Evolutionary conservation across 441 rosid species (phyloP), one percentile per base, ranked within the genome.

Genomic region (Iberis amara): DNA sequence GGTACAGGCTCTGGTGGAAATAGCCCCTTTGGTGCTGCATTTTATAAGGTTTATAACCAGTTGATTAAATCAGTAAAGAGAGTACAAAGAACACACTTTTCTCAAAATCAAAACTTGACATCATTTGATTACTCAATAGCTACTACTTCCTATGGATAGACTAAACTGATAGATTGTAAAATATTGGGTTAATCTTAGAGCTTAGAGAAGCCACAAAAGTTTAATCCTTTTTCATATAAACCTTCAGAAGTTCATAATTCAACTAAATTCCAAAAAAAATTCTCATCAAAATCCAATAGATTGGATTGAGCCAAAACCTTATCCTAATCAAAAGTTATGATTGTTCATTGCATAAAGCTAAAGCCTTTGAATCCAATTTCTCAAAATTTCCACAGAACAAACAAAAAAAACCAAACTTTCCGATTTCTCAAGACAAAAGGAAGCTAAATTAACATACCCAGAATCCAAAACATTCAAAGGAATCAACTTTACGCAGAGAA

Each of bases 1-100:
- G 73, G 83, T 67, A 79, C 85, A 21, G 96, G 99, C 74, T 92
- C 96, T 6, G 88, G 85, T 14, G 96, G 99, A 77, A 88, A 92
- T 73, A 92, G 66, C 30, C 96, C 99, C 72, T 89, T 89, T 24
- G 99, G 99, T 67, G 99, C 99, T 92, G 89, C 59, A 78, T 49
- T 47, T 46, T 28, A 63, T 42, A n/a, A n/a, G n/a, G n/a, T n/a
- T n/a, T n/a, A n/a, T n/a, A n/a, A n/a, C n/a, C 32, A 18, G 21
- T 18, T 18, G 21, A 18, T 18, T 18, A 3, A 18, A 18, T 18
- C 21, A 18, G 21, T 18, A 18, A n/a, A 18, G 21, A 18, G 21
- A 18, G 21, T 18, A 18, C 21, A 18, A 18, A 18, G 21, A 18
- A 18, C 21, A 18, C 21, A 18, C 21, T 18, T 7, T 32, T 24